These are phyloP conservation scores for Termitomyces sp. DNA, from an alignment of 768 basidiomycete genomes.

Conservation along the genomic window DNA sequence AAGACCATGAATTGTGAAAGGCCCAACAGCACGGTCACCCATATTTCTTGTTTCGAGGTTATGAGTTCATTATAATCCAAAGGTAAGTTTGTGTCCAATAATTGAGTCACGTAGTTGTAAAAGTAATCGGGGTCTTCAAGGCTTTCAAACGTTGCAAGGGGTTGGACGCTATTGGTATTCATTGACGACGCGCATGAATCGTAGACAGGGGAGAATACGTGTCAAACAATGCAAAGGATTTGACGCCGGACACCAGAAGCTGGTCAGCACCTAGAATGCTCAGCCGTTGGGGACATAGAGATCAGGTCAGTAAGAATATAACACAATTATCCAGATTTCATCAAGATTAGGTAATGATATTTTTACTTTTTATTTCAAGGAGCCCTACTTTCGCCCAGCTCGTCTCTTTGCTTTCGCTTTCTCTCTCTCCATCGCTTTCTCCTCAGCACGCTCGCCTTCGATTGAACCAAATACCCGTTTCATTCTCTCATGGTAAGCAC, in stretches of 20 bases:
- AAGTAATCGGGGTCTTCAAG: conserved; percentile 15
- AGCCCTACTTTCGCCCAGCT: conserved; percentile 61
- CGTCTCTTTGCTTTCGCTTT: conserved; percentile 73
- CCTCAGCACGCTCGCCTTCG: conserved; percentile 88
- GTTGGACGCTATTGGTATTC: conserved; percentile 10
- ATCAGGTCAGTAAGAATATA: neutral
- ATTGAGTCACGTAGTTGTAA: conserved; percentile 13
- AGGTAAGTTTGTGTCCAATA: conserved; percentile 12
- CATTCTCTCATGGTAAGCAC: conserved; percentile 74
- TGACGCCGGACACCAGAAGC: neutral
- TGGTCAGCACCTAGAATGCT: neutral
- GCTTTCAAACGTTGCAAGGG: conserved; percentile 9
- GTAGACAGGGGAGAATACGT: neutral
- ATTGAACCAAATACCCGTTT: conserved; percentile 71
- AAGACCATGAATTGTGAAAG: conserved; percentile 55
- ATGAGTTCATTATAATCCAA: conserved; percentile 12
- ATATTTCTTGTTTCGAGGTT: conserved; percentile 33
- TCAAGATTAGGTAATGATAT: conserved; percentile 1
- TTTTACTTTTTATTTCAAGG: neutral
- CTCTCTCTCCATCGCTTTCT: conserved; percentile 87
- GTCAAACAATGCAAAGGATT: neutral
- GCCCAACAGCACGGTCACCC: conserved; percentile 44
- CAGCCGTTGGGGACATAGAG: neutral
- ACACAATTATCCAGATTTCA: neutral
- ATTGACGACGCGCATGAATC: conserved; percentile 11